Evolutionary conservation across 192 early-diverging fungal genomes (phyloP), one percentile per base, ranked within the genome.

Genomic region (Phycomyces blakesleeanus): DNA sequence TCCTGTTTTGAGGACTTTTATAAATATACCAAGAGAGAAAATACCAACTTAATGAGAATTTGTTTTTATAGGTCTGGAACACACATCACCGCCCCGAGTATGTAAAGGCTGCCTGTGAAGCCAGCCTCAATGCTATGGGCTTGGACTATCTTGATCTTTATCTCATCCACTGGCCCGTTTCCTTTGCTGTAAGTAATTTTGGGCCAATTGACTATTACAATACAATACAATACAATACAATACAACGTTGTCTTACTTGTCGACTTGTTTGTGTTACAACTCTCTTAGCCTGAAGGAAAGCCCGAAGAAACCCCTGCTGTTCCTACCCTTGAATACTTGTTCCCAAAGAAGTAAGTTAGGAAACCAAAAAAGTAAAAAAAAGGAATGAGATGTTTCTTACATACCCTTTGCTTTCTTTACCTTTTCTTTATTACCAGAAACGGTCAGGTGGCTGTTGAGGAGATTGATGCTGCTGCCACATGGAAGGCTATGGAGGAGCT

Each of bases 111-210:
- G 90, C 87, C 0, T 63, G 88, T 15, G 75, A 87, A 66, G 72
- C 76, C 26, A 87, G 90, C 5, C 82, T 94, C 40, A 68, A 76
- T 38, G 87, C 87, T 67, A 79, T 94, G 14, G 76, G 80, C 41
- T 56, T 91, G 37, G 81, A 88, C 18, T 92, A 95, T 67, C 76
- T 95, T 49, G 92, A 95, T 62, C 65, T 94, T 55, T 89, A 92
- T 64, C 77, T 95, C 27, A 79, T 94, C 63, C 93, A 95, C 79
- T 95, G 89, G 90, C 93, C 93, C 0, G 66, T 83, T 26, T 79
- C 90, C 2, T 78, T 89, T 49, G 39, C 10, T 20, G 69, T 71
- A 64, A 55, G 60, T 50, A 20, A 18, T 39, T 54, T 50, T 6
- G 26, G 42, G 10, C 16, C 7, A 29, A 29, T 20, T n/a, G 15